Evolutionary conservation across 2,329 filamentous ascomycete genomes (phyloP).

Genomic region (Cladosporium colombiae): DNA sequence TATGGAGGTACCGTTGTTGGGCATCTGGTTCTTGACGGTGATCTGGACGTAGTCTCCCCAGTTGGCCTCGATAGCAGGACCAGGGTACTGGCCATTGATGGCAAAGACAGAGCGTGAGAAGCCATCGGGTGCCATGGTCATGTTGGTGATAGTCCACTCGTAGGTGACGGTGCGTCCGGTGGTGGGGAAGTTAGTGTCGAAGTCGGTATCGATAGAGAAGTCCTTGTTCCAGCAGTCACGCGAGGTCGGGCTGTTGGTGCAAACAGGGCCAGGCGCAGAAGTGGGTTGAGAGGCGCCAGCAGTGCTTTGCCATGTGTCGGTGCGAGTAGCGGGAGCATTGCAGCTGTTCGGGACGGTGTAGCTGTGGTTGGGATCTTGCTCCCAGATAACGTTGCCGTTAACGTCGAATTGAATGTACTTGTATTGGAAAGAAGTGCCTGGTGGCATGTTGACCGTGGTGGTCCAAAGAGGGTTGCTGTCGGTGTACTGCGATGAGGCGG

Average conservation of each 20-base stretch:
- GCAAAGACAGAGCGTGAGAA: constrained; percentile 41
- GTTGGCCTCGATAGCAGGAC: constrained; percentile 40
- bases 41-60: constrained; percentile 47
- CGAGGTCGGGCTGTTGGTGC: constrained; percentile 33
- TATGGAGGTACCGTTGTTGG: constrained; percentile 60
- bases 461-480: constrained; percentile 62
- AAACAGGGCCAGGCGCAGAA: constrained; percentile 27
- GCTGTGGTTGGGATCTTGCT: constrained; percentile 55
- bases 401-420: constrained; percentile 66
- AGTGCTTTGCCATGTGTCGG: constrained; percentile 41
- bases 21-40: constrained; percentile 57
- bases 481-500: constrained; percentile 59
- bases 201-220: constrained; percentile 38
- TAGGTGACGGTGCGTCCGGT: constrained; percentile 41
- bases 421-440: constrained; percentile 54
- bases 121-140: constrained; percentile 49
- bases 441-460: constrained; percentile 54
- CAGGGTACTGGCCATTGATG: constrained; percentile 66
- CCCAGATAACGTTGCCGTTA: constrained; percentile 62
- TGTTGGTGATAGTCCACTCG: constrained; percentile 46
- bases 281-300: constrained; percentile 16
- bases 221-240: constrained; percentile 33
- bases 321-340: constrained; percentile 37
- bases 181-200: constrained; percentile 36
- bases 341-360: constrained; percentile 46